Base-by-base conservation (phyloP, 2,329 filamentous ascomycete genomes). In the Bipolaris zeicola region DNA sequence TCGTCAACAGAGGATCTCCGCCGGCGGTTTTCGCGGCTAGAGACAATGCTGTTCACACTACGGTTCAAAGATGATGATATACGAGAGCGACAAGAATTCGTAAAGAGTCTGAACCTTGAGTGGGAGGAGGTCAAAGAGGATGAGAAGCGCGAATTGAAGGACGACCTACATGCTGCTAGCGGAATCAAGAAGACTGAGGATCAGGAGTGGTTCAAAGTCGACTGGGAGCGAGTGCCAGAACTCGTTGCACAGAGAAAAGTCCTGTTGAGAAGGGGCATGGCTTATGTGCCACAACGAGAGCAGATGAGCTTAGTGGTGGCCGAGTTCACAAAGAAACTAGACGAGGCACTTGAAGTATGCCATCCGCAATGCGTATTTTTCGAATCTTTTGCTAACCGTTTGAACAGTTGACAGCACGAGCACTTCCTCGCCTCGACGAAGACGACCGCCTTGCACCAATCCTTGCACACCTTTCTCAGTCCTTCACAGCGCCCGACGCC, bases 201-300 rank as follows among this genome's bases (percentile, higher is more conserved):
- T 39, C 91, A 95, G 68, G 87, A 81, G 24, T 99, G 92, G 89
- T 96, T 96, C 82, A 98, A 97, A 79, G 92, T 98, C 1, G 92
- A 97, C 69, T 99, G 94, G 92, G 90, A 92, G 73, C 86, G 88
- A 33, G 95, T 99, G 1, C 92, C 94, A 0, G 94, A 98, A 59
- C 79, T 99, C 36, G 88, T 99, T 0, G 93, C 97, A 77, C 79
- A 84, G 46, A 83, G 66, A 86, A 79, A 33, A 92, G 94, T 64
- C 3, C 87, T 95, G 52, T 63, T 98, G 63, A 89, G 84, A 65
- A 87, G 79, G 26, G 95, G 95, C 2, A 95, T 92, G 76, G 95
- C 95, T 1, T 99, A 92, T 71, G 94, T 99, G 1, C 94, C 95
- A 1, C 87, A 89, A 11, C 84, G 88, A 55, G 92, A 97, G 74